Evolutionary conservation across 2,329 filamentous ascomycete genomes (phyloP).

Genomic region (Raffaelea albimanens): DNA sequence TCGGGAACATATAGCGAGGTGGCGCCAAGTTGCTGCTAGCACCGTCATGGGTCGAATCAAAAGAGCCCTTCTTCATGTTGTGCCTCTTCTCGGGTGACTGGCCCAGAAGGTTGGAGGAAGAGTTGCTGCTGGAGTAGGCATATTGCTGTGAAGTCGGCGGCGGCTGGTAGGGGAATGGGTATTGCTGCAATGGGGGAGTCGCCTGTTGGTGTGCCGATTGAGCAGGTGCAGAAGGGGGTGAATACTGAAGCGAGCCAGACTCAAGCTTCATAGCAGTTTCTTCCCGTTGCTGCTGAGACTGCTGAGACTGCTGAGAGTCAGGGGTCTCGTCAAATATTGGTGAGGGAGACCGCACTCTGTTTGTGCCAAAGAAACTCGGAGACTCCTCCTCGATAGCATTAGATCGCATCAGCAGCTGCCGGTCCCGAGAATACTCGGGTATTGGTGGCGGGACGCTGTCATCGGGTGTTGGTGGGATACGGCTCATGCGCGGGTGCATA

Average conservation of each 20-base stretch:
- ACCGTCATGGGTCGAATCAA: constrained; percentile 28
- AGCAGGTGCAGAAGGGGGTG: not conserved
- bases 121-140: constrained; percentile 10
- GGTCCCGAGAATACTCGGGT: constrained; percentile 31
- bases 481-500: constrained; percentile 67
- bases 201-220: not conserved
- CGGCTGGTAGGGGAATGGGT: constrained; percentile 21
- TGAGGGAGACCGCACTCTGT: constrained; percentile 49
- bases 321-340: constrained; percentile 24
- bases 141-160: constrained; percentile 24
- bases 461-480: constrained; percentile 42
- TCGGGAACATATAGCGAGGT: constrained; percentile 38
- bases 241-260: not conserved
- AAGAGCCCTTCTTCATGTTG: constrained; percentile 28
- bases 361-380: constrained; percentile 37
- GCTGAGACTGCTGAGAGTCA: constrained; percentile 1
- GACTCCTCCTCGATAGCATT: constrained; percentile 27
- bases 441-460: constrained; percentile 34
- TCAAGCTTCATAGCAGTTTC: not conserved
- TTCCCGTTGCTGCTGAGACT: constrained; percentile 3
- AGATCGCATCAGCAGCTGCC: constrained; percentile 15
- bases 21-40: constrained; percentile 35
- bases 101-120: constrained; percentile 17
- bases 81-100: constrained; percentile 35
- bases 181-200: not conserved